Conservation (phyloP, 768 basidiomycete species). For the Suillus discolor region DNA sequence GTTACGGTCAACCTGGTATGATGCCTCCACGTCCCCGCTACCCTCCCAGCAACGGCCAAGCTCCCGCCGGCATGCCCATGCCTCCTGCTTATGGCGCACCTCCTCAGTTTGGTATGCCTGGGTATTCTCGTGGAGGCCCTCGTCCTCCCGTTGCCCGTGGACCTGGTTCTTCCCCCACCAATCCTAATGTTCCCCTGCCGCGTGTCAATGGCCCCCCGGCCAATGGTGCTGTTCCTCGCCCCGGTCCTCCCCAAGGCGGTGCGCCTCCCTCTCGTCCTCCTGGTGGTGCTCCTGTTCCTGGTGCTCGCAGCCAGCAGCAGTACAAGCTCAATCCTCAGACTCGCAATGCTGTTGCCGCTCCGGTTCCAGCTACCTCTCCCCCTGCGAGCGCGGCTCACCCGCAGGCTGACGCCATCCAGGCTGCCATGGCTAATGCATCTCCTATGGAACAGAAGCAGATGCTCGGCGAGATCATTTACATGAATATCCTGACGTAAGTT, state of each 20-base stretch:
- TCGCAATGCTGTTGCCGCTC: constrained; percentile 32
- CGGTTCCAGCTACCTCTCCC: constrained; percentile 32
- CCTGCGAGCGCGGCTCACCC: constrained; percentile 46
- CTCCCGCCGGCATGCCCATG: constrained; percentile 71
- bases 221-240: constrained; percentile 55
- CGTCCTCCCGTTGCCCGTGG: constrained; percentile 69
- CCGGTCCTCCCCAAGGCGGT: constrained; percentile 39
- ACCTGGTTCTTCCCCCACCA: constrained; percentile 70
- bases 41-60: constrained; percentile 67
- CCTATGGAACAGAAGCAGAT: constrained; percentile 97
- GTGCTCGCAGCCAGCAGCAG: constrained; percentile 35
- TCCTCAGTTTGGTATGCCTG: constrained; percentile 75
- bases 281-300: constrained; percentile 49
- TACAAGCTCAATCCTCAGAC: constrained; percentile 39
- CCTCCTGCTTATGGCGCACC: constrained; percentile 76
- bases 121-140: constrained; percentile 61
- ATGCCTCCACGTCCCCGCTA: constrained; percentile 88
- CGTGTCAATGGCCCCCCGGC: constrained; percentile 63
- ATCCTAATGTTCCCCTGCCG: constrained; percentile 61
- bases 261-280: constrained; percentile 46
- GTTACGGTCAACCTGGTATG: constrained; percentile 86
- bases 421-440: constrained; percentile 58
- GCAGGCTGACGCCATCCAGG: constrained; percentile 59
- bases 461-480: constrained; percentile 95
- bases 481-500: constrained; percentile 80